These are phyloP conservation scores for Opeltia flavorubescens DNA, from an alignment of 495 filamentous ascomycete genomes.

Conservation along the genomic window DNA sequence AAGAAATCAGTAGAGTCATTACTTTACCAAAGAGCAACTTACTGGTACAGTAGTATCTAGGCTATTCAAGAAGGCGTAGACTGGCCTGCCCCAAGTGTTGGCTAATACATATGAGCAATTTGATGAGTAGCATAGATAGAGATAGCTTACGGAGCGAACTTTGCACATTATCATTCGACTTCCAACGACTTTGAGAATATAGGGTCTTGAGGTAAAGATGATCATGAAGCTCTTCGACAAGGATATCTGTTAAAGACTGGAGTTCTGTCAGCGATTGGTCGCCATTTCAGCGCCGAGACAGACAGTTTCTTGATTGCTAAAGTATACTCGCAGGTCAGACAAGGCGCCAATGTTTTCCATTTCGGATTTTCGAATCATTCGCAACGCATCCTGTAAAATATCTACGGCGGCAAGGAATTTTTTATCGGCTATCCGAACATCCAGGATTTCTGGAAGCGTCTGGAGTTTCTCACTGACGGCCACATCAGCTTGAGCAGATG, in stretches of 20 bases:
- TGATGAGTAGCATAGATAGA: background rate
- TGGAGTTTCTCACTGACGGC: slow-evolving; percentile 59
- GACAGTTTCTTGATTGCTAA: slow-evolving; percentile 78
- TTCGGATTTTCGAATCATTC: slow-evolving; percentile 69
- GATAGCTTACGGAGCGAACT: slow-evolving; percentile 1
- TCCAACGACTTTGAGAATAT: slow-evolving; percentile 93
- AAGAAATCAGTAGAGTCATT: background rate
- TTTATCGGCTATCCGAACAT: slow-evolving; percentile 90
- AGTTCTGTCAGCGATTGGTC: background rate
- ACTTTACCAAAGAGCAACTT: background rate
- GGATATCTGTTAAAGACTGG: slow-evolving; percentile 71
- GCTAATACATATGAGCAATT: slow-evolving; percentile 7
- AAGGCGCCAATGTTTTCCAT: slow-evolving; percentile 86
- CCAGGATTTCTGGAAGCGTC: slow-evolving; percentile 79
- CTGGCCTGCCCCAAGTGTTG: slow-evolving; percentile 39
- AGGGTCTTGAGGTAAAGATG: slow-evolving; percentile 95
- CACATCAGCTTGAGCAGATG: slow-evolving; percentile 2
- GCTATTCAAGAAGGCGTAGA: slow-evolving; percentile 67
- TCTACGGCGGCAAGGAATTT: slow-evolving; percentile 87
- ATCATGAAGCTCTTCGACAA: slow-evolving; percentile 93
- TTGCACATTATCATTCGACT: slow-evolving; percentile 24
- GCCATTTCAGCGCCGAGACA: background rate
- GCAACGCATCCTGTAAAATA: slow-evolving; percentile 72
- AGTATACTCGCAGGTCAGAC: slow-evolving; percentile 70
- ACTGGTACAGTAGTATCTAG: slow-evolving; percentile 49